Evolutionary conservation across 2,329 filamentous ascomycete genomes (phyloP).

Genomic region (Daldinia sp.): DNA sequence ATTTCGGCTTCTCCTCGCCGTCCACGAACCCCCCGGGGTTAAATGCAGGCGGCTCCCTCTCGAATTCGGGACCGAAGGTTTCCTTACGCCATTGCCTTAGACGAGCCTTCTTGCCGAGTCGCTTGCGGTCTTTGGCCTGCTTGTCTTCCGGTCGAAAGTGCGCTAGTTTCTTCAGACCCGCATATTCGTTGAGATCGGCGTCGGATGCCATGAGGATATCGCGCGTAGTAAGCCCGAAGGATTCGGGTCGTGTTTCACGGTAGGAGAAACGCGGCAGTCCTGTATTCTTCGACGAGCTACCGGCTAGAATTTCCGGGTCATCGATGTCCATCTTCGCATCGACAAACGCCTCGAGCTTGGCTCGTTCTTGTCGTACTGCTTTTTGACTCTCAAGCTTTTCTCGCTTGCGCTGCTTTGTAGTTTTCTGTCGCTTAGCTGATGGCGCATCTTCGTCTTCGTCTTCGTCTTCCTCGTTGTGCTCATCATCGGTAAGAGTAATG

Average conservation of each 20-base stretch:
- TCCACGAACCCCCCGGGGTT: slow-evolving; percentile 62
- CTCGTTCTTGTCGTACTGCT: slow-evolving; percentile 81
- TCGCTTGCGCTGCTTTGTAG: slow-evolving; percentile 70
- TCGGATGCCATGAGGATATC: slow-evolving; percentile 94
- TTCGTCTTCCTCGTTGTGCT: slow-evolving; percentile 58
- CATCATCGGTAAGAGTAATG: slow-evolving; percentile 67
- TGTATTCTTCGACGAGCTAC: slow-evolving; percentile 40
- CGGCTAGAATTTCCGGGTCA: slow-evolving; percentile 68
- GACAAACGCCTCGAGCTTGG: slow-evolving; percentile 86
- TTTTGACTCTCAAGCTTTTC: slow-evolving; percentile 72
- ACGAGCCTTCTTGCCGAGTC: slow-evolving; percentile 90
- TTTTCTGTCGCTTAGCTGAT: slow-evolving; percentile 69
- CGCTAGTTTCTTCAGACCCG: slow-evolving; percentile 93
- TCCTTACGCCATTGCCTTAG: slow-evolving; percentile 85
- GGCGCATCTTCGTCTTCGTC: slow-evolving; percentile 57
- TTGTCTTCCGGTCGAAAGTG: slow-evolving; percentile 88
- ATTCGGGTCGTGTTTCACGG: slow-evolving; percentile 89
- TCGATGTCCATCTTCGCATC: slow-evolving; percentile 84
- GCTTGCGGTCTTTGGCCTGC: slow-evolving; percentile 89
- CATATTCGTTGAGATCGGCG: slow-evolving; percentile 86
- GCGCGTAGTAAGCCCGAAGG: slow-evolving; percentile 87
- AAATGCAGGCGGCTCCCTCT: slow-evolving; percentile 68
- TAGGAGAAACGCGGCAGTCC: slow-evolving; percentile 78
- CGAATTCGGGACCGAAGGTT: slow-evolving; percentile 70
- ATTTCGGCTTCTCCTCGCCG: slow-evolving; percentile 42